Base-by-base conservation (phyloP, 2,329 filamentous ascomycete genomes). In the Fusarium mundagurra region DNA sequence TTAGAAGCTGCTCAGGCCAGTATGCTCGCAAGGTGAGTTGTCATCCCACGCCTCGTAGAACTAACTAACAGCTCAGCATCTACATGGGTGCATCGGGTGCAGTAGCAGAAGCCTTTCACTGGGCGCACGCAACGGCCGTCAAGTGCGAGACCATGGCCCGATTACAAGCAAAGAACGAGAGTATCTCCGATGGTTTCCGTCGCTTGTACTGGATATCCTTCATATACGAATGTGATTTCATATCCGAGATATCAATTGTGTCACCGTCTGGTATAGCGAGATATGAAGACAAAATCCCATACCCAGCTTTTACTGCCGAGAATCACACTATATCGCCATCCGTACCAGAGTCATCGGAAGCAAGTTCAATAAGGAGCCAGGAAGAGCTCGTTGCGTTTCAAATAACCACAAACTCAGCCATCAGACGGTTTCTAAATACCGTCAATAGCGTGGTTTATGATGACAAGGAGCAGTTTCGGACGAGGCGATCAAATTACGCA, bases 391-490 rank as follows among this genome's bases (percentile, higher is more conserved):
- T 80, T 0, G 79, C 77, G 1, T 81, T 81, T 18, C 80, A 81
- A 8, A 78, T 81, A 27, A 80, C 74, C 20, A 81, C 79, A 4
- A 81, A 80, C 50, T 77, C 80, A 2, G 77, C 80, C 3, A 81
- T 81, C 18, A 68, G 80, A 8, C 75, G 80, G 0, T 80, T 81
- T 36, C 51, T 81, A 0, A 81, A 81, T 10, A 74, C 79, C 3
- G 78, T 80, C 6, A 79, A 81, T 33, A 80, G 78, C 12, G 74
- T 79, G 3, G 73, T 81, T 3, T 81, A 81, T 48, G 76, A 80
- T 31, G 74, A 70, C 10, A 79, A 77, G 14, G 80, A 81, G 20
- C 64, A 76, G 9, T 75, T 71, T 10, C 62, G 77, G 5, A 72
- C 74, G 38, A 69, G 71, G 9, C 59, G 63, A 20, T 55, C 64